Conservation (phyloP, 208 protist genomes). For the Leishmania aethiopica region DNA sequence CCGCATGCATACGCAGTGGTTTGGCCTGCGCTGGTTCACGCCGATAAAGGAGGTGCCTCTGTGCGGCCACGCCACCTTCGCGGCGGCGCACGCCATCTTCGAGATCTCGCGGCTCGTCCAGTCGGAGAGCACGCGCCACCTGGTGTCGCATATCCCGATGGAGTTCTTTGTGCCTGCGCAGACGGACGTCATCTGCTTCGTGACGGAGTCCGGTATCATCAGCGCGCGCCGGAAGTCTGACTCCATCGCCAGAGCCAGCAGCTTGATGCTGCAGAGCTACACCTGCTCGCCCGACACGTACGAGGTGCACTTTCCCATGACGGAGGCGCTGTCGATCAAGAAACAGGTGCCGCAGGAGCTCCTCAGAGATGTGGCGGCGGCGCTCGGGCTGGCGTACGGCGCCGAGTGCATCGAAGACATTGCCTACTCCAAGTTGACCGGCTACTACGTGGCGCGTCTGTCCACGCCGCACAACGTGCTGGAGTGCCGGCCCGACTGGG, state of each 20-base stretch:
- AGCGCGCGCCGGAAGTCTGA: conserved; percentile 40
- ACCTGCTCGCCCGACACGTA: conserved; percentile 44
- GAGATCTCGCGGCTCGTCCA: conserved; percentile 49
- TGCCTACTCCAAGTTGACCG: conserved; percentile 28
- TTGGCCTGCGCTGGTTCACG: conserved; percentile 83
- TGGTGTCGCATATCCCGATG: conserved; percentile 48
- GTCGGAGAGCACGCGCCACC: conserved; percentile 39
- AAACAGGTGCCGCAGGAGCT: conserved; percentile 32
- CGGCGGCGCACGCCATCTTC: conserved; percentile 75
- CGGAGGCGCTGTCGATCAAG: conserved; percentile 46
- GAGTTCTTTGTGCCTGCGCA: conserved; percentile 63
- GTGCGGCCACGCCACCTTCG: conserved; percentile 80
- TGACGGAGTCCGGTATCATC: conserved; percentile 56
- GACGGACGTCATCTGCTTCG: conserved; percentile 69
- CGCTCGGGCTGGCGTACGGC: conserved; percentile 47
- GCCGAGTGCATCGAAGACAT: conserved; percentile 50
- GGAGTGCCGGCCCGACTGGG: conserved; percentile 34
- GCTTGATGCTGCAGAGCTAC: conserved; percentile 26
- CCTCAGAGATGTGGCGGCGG: conserved; percentile 32
- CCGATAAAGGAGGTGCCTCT: conserved; percentile 58
- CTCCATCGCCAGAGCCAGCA: conserved; percentile 9
- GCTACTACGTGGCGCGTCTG: conserved; percentile 52
- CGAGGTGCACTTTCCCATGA: conserved; percentile 67
- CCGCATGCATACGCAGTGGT: conserved; percentile 71
- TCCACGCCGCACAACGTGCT: conserved; percentile 37